Base-by-base conservation (phyloP, 345 rosid species). In the Euphorbia pulcherrima region DNA sequence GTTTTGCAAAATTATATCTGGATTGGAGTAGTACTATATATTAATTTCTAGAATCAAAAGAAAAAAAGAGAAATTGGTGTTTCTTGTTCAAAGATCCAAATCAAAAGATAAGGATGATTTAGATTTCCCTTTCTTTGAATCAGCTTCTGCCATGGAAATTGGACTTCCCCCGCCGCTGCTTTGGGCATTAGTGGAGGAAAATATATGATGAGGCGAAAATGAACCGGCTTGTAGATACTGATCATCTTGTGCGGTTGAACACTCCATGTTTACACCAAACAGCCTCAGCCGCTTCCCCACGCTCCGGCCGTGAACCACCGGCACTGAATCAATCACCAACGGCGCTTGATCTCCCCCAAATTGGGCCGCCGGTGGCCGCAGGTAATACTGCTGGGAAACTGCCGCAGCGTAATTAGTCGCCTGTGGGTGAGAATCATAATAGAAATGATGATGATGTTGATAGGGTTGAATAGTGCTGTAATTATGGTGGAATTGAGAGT, bases 81-180 rank as follows among this genome's bases (percentile, higher is more conserved):
- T 60, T 5, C 72, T 10, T 59, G 72, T 63, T 76, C 77, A 89
- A 59, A 74, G 85, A 81, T 85, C 88, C 77, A 87, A 83, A 83
- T 87, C 82, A 78, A 83, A 78, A 73, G 90, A 83, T 70, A 85
- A 70, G 67, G 87, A 79, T 68, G 87, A 78, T 84, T 89, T 87
- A 74, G 87, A 78, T 84, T 89, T 87, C 74, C 92, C 96, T 78
- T 87, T 89, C 69, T 76, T 79, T 27, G 83, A 68, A 27, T 47
- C 37, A 16, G 35, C 55, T 27, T 44, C 35, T 24, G 75, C 74
- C 68, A 68, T 61, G 46, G 75, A 77, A 69, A 28, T 58, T 37
- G 78, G 21, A 65, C 26, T 39, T 50, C 61, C 28, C 62, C 57
- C 28, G 76, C 33, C 61, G 62, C 78, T 57, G 18, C 63, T 30